A percentile compares a stretch with the other conserved stretches of the same genome.
Evolutionary conservation across 495 filamentous ascomycete genomes (phyloP).

Genomic region (Podospora pseudopauciseta): DNA sequence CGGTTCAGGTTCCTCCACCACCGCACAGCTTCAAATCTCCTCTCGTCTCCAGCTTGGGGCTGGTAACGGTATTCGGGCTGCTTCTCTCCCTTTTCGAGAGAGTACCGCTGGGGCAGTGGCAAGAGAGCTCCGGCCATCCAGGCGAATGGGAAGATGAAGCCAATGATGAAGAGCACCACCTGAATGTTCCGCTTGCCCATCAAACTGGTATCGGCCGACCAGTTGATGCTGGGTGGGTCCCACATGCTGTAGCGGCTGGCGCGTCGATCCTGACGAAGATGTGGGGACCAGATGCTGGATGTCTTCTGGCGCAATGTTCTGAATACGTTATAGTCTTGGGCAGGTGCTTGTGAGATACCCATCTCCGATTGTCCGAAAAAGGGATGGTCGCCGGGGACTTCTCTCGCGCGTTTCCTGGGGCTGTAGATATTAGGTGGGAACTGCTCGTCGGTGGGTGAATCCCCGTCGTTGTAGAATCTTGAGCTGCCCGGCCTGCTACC

Average conservation of each 20-base stretch:
- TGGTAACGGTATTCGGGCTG: conserved; percentile 42
- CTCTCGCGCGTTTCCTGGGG: conserved; percentile 48
- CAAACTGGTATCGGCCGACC: conserved; percentile 53
- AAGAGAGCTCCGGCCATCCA: conserved; percentile 87
- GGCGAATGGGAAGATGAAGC: conserved; percentile 81
- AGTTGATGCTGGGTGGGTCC: conserved; percentile 68
- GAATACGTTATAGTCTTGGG: conserved; percentile 27
- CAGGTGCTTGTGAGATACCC: conserved; percentile 32
- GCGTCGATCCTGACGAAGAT: conserved; percentile 62
- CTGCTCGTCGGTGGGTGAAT: conserved; percentile 45
- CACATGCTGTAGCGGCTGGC: conserved; percentile 56
- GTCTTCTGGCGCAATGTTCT: conserved; percentile 43
- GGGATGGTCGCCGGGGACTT: conserved; percentile 27
- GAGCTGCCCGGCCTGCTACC: conserved; percentile 41
- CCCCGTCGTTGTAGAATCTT: conserved; percentile 29
- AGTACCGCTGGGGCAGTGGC: conserved; percentile 61
- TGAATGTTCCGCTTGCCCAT: conserved; percentile 73
- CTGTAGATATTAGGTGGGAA: conserved; percentile 50
- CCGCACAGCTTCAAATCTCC: conserved; percentile 70
- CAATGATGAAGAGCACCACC: conserved; percentile 79
- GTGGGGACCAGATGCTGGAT: conserved; percentile 68
- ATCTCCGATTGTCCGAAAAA: conserved; percentile 29
- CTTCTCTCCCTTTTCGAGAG: conserved; percentile 36
- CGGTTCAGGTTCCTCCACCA: conserved; percentile 96
- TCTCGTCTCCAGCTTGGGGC: conserved; percentile 49